phyloP scores from a whole-genome alignment of 495 filamentous ascomycete genomes.

The Aspergillus campestris region DNA sequence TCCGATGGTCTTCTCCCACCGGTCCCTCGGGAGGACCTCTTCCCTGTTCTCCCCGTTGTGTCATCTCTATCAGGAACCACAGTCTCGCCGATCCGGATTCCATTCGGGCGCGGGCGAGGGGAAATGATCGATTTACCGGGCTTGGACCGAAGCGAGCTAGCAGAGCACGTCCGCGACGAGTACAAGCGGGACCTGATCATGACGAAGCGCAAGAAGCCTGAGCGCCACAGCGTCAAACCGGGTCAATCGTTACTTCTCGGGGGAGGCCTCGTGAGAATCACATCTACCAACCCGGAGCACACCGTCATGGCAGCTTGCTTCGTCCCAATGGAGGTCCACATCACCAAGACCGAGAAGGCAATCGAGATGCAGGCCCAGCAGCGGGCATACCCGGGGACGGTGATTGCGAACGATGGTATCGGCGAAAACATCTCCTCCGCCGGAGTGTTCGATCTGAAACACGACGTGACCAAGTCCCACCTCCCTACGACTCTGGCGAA shows the following conservation, averaged over 20 bases:
- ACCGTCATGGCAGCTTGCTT: conserved; percentile 71
- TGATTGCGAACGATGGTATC: conserved; percentile 49
- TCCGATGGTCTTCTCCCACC: conserved; percentile 59
- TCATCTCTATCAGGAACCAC: conserved; percentile 89
- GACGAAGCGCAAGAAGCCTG: conserved; percentile 56
- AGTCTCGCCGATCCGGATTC: conserved; percentile 82
- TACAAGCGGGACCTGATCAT: conserved; percentile 64
- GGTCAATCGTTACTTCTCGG: conserved; percentile 76
- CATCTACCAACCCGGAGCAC: conserved; percentile 54
- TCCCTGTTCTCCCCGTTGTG: conserved; percentile 72
- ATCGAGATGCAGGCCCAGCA: conserved; percentile 53
- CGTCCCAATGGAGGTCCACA: conserved; percentile 60
- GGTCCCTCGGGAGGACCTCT: conserved; percentile 58
- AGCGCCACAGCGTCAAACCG: conserved; percentile 62
- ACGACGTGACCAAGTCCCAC: conserved; percentile 66
- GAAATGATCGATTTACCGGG: conserved; percentile 95
- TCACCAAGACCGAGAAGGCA: conserved; percentile 72
- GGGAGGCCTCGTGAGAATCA: conserved; percentile 83
- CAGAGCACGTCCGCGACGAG: conserved; percentile 54
- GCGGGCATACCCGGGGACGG: conserved; percentile 44
- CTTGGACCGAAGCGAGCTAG: conserved; percentile 62
- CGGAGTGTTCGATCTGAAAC: conserved; percentile 63
- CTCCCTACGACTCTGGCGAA: conserved; percentile 30
- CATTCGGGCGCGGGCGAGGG: conserved; percentile 74
- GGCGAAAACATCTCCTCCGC: conserved; percentile 52